phyloP scores from a whole-genome alignment of 1,284 basidiomycete species.

The Nidula niveotomentosa region DNA sequence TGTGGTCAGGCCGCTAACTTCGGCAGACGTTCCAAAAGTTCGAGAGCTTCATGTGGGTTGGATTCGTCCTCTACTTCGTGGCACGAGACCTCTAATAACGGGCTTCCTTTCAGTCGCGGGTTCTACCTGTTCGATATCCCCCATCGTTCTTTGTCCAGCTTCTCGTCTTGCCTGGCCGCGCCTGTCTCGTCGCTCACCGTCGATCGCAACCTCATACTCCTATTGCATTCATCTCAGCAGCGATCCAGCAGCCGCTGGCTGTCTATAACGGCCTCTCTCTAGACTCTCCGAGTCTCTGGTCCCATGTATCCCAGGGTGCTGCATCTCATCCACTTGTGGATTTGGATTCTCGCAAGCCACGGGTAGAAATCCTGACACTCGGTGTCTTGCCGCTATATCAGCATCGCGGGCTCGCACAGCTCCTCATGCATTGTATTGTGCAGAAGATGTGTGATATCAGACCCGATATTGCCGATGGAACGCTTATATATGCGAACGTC shows the following conservation, averaged over 20 bases:
- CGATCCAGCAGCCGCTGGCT: slow-evolving; percentile 26
- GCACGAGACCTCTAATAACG: too few relatives aligned
- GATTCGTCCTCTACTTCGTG: slow-evolving; percentile 5
- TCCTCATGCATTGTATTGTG: slow-evolving; percentile 29
- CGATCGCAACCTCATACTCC: slow-evolving; percentile 23
- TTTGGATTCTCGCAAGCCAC: slow-evolving; percentile 20
- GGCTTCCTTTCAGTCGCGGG: slow-evolving; percentile 24
- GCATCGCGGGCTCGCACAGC: slow-evolving; percentile 42
- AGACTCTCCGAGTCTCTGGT: slow-evolving; percentile 6
- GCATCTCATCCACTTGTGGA: slow-evolving; percentile 1
- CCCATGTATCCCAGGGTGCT: slow-evolving; percentile 2
- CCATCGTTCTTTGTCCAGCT: slow-evolving; percentile 54
- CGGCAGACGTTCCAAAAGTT: slow-evolving; percentile 39
- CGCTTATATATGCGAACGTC: slow-evolving; percentile 37
- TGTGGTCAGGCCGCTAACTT: slow-evolving; percentile 23
- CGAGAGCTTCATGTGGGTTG: slow-evolving; percentile 45
- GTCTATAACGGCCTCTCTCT: slow-evolving; percentile 1
- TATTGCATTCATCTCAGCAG: slow-evolving; percentile 52
- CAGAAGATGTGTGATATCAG: slow-evolving; percentile 16
- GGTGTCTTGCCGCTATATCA: slow-evolving; percentile 52
- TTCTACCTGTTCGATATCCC: slow-evolving; percentile 50
- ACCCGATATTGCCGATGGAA: slow-evolving; percentile 10
- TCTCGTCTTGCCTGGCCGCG: slow-evolving; percentile 42
- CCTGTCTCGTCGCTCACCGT: slow-evolving; percentile 47
- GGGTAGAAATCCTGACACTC: slow-evolving; percentile 54